Percentiles rank a stretch among this genome's conserved stretches.
phyloP scores from a whole-genome alignment of 1,284 basidiomycete species.

The Fomitiporia mediterranea region DNA sequence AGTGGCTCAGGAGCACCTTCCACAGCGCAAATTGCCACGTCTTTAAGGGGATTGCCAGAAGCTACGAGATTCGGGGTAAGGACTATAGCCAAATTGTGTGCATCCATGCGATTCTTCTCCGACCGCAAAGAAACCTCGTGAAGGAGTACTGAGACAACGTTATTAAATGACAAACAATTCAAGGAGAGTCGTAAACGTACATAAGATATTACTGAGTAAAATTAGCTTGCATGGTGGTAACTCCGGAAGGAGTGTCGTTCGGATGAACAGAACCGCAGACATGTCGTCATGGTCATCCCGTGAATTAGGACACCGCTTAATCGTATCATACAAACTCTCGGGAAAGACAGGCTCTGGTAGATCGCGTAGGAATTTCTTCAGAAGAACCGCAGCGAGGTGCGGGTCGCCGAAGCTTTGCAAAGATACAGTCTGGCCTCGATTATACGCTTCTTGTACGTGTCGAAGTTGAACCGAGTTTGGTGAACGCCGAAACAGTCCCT shows the following conservation, averaged over 20 bases:
- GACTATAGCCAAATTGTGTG: conserved; percentile 76
- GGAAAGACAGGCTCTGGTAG: conserved; percentile 73
- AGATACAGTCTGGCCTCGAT: conserved; percentile 77
- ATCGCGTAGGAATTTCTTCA: conserved; percentile 82
- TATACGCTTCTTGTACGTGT: conserved; percentile 76
- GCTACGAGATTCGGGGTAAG: conserved; percentile 75
- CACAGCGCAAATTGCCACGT: conserved; percentile 69
- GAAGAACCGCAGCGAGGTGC: conserved; percentile 74
- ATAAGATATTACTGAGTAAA: conserved; percentile 64
- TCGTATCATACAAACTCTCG: conserved; percentile 57
- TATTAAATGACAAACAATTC: conserved; percentile 6
- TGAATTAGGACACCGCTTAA: conserved; percentile 62
- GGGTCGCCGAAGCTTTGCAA: conserved; percentile 70
- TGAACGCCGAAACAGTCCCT: conserved; percentile 77
- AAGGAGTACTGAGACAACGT: conserved; percentile 51
- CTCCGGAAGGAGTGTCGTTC: conserved; percentile 60
- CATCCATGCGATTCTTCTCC: conserved; percentile 72
- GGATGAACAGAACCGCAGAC: conserved; percentile 55
- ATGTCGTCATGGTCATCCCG: conserved; percentile 52
- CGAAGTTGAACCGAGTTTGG: conserved; percentile 66
- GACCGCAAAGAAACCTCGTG: conserved; percentile 70
- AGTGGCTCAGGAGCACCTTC: conserved; percentile 38
- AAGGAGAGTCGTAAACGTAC: conserved; percentile 41
- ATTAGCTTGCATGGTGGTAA: conserved; percentile 70
- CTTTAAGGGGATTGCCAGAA: conserved; percentile 58